Base-by-base conservation (phyloP, 2,329 filamentous ascomycete species). In the Microcera coccophila region DNA sequence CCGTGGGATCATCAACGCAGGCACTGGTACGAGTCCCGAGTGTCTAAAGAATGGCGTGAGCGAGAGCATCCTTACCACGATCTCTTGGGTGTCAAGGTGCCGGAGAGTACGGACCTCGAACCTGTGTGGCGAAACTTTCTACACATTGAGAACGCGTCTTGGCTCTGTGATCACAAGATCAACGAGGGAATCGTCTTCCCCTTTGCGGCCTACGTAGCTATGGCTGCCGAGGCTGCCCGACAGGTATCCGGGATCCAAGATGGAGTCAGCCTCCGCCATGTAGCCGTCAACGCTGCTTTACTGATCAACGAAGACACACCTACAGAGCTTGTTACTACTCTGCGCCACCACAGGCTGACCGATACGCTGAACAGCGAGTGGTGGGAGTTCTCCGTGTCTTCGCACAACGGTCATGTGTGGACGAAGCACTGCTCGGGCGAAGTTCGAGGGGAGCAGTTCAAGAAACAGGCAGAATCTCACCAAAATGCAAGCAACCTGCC, bases 101-200 rank as follows among this genome's bases (percentile, higher is more conserved):
- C 41, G 9, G 57, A 57, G 16, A 51, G 42, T 14, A 51, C 47
- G 1, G 45, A 51, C 1, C 35, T 41, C 1, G 50, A 55, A 14
- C 52, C 57, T 1, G 11, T 17, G 7, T 62, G 51, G 51, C 41
- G 58, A 0, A 60, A 61, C 14, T 3, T 57, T 3, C 37, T 61
- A 4, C 42, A 40, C 15, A 3, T 61, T 0, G 44, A 50, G 3
- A 41, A 55, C 18, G 38, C 42, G 1, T 62, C 75, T n/a, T 74
- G 73, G 41, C 60, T 71, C 2, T 58, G 67, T 17, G 69, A 73
- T 46, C 72, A 74, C 57, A 48, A 55, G n/a, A 67, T 73, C 59
- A 62, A 65, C 35, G 68, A 62, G 42, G 61, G 71, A 19, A 61
- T 65, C 32, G 62, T 73, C 42, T 70, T 69, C 40, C 65, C 70